phyloP scores from a whole-genome alignment of 768 basidiomycete species.

The Amanita rubescens region DNA sequence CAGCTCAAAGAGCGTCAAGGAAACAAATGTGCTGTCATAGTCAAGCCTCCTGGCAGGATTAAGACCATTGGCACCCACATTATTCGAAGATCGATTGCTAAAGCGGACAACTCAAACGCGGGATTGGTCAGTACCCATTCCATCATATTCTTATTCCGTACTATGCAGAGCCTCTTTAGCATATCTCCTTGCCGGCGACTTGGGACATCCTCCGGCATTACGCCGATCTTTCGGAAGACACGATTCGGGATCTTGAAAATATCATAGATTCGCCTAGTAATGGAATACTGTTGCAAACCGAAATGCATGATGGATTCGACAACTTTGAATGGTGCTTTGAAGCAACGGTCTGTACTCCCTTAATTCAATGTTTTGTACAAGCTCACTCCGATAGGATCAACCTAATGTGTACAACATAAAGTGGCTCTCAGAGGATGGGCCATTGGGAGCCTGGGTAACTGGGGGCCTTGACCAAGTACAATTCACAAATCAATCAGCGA shows the following conservation, averaged over 20 bases:
- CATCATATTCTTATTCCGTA: conserved; percentile 3
- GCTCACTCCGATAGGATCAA: not conserved
- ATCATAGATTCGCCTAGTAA: conserved; percentile 8
- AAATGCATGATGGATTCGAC: conserved; percentile 5
- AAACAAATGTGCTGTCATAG: conserved; percentile 5
- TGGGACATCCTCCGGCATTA: too few species aligned
- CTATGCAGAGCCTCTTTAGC: not conserved
- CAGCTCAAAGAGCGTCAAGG: too few species aligned
- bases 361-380: conserved; percentile 2
- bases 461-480: not conserved
- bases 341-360: too few species aligned
- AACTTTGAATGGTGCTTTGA: conserved; percentile 3
- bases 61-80: conserved; percentile 3
- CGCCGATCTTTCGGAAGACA: conserved; percentile 5
- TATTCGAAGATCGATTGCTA: too few species aligned
- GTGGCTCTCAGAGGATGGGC: conserved; percentile 4
- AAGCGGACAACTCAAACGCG: too few species aligned
- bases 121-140: conserved; percentile 1
- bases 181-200: not conserved
- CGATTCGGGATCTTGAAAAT: conserved; percentile 2
- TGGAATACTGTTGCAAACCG: too few species aligned
- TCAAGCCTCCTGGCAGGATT: not conserved
- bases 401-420: too few species aligned
- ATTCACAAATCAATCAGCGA: conserved; percentile 2
- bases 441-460: not conserved